Base-by-base conservation (phyloP, 495 filamentous ascomycete genomes). In the Aspergillus baeticus region DNA sequence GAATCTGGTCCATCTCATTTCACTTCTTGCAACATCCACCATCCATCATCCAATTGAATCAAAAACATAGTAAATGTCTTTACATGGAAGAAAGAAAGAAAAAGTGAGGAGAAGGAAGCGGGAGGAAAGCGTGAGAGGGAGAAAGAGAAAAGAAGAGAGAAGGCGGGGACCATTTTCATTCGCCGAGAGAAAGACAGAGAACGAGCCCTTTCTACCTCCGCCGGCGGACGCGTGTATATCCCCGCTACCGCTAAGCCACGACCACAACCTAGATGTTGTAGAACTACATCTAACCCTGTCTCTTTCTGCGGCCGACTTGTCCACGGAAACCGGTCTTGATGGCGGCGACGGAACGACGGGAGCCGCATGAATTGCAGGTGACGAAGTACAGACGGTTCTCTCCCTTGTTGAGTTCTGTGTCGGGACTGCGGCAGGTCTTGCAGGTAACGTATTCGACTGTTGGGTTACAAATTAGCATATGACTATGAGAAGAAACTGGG, bases 261-360 rank as follows among this genome's bases (percentile, higher is more conserved):
- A 49, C 45, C 45, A 21, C 2, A 15, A 23, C 18, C 33, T 23
- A 29, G 23, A 49, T 52, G 53, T 22, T 52, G 53, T 22, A 50
- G 59, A 39, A 43, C 39, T 18, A 59, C 2, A 38, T 50, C 72
- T 77, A 77, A 66, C 69, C 73, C 64, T 70, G 68, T 60, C 74
- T 84, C 79, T 85, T 91, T 78, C 94, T 85, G 87, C 96, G 96
- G 67, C 93, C 93, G 73, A 98, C 89, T 76, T 96, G 91, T 71
- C 91, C 91, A 66, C 90, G 91, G 90, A 98, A 98, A 90, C 94
- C 94, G 38, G 91, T 96, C 87, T 98, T 98, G 87, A 98, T 98
- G 50, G 94, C 91, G 56, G 90, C 88, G 72, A 98, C 94, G 61
- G 85, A 90, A 66, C 95, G 88, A 69, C 93, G 84, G 50, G 87